phyloP scores from a whole-genome alignment of 1,284 basidiomycete genomes.

The Volvariella volvacea region DNA sequence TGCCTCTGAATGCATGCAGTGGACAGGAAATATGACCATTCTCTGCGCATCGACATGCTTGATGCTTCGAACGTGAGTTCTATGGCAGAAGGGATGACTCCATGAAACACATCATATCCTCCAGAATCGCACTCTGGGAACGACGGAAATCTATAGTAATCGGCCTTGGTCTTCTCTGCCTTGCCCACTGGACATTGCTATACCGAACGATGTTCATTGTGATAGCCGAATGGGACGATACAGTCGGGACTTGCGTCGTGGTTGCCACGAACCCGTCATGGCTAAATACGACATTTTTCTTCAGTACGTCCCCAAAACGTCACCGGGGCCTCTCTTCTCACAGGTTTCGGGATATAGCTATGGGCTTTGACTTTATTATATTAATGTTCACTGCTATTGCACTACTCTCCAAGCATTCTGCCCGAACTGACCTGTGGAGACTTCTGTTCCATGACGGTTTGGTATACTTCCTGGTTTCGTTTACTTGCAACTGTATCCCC shows the following conservation, averaged over 20 bases:
- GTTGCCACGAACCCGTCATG: constrained; percentile 44
- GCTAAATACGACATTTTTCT: constrained; percentile 61
- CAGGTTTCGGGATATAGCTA: constrained; percentile 34
- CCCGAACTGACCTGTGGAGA: constrained; percentile 49
- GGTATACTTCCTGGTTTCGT: constrained; percentile 58
- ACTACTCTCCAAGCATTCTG: constrained; percentile 42
- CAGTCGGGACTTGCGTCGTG: constrained; percentile 37
- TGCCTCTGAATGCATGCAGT: constrained; percentile 25
- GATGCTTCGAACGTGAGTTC: constrained; percentile 59
- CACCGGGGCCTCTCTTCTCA: constrained; percentile 2
- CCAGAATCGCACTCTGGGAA: constrained; percentile 65
- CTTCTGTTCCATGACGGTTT: constrained; percentile 68
- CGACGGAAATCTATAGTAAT: constrained; percentile 42
- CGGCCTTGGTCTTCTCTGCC: constrained; percentile 44
- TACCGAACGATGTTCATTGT: constrained; percentile 67
- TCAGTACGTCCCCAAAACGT: constrained; percentile 34
- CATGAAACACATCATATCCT: constrained; percentile 1
- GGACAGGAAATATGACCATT: constrained; percentile 59
- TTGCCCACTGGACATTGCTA: constrained; percentile 60
- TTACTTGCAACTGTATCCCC: constrained; percentile 58
- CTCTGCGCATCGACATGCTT: constrained; percentile 59
- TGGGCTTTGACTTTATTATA: constrained; percentile 61
- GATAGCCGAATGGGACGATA: constrained; percentile 42
- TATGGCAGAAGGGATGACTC: not conserved
- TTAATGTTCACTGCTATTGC: constrained; percentile 46